Conservation (phyloP, 192 early-diverging fungal species). For the Gonapodya prolifera region DNA sequence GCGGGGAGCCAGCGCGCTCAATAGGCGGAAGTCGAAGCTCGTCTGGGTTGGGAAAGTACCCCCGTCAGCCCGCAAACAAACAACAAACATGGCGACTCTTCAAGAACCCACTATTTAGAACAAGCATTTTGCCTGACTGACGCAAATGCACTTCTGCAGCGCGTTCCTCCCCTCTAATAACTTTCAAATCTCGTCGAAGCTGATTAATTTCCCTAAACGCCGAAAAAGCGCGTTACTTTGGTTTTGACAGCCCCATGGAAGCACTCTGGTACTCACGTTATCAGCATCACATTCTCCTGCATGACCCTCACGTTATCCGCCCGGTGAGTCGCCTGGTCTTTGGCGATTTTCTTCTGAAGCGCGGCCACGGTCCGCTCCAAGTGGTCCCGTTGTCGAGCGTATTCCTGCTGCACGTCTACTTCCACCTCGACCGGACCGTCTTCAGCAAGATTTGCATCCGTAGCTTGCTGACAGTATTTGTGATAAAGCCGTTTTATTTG, state of each 20-base stretch:
- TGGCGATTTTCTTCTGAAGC: slow-evolving; percentile 31
- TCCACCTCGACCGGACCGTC: slow-evolving; percentile 15
- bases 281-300: slow-evolving; percentile 40
- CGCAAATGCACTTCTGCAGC: neutral
- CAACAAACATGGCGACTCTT: too few species aligned
- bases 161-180: neutral
- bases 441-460: slow-evolving; percentile 1
- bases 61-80: too few species aligned
- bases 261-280: too few species aligned
- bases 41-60: neutral
- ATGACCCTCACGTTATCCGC: slow-evolving; percentile 42
- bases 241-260: too few species aligned
- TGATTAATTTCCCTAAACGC: slow-evolving; percentile 32
- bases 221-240: neutral
- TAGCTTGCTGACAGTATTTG: slow-evolving; percentile 37
- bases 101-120: neutral
- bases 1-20: neutral
- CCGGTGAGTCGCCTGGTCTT: slow-evolving; percentile 36
- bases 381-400: slow-evolving; percentile 42
- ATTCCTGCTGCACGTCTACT: slow-evolving; percentile 38
- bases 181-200: slow-evolving; percentile 25
- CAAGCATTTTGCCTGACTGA: neutral
- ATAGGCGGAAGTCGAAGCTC: neutral
- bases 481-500: slow-evolving; percentile 40
- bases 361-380: slow-evolving; percentile 41